Evolutionary conservation across 2,329 filamentous ascomycete genomes (phyloP).

Genomic region (Plenodomus lindquistii): DNA sequence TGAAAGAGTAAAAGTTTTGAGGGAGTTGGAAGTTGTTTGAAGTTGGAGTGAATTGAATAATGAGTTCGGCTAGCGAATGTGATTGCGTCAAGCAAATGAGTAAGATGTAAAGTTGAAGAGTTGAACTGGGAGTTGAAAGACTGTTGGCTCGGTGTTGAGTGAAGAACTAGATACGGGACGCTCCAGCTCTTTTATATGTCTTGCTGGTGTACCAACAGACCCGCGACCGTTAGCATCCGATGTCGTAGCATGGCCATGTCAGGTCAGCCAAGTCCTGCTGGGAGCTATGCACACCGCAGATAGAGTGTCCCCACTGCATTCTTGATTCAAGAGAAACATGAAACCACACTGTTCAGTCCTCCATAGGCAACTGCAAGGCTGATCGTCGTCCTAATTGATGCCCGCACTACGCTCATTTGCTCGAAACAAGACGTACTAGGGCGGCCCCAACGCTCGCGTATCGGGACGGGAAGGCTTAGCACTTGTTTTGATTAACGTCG

Average conservation of each 20-base stretch:
- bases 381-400: slow-evolving; percentile 11
- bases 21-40: slow-evolving; percentile 7
- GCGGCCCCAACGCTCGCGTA: slow-evolving; percentile 12
- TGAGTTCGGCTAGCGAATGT: slow-evolving; percentile 20
- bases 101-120: slow-evolving; percentile 9
- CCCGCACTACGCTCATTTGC: slow-evolving; percentile 15
- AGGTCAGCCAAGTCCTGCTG: slow-evolving; percentile 2
- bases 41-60: slow-evolving; percentile 15
- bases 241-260: slow-evolving; percentile 8
- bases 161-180: slow-evolving; percentile 8
- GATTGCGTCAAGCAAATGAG: slow-evolving; percentile 26
- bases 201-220: neutral
- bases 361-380: slow-evolving; percentile 7
- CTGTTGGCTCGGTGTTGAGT: slow-evolving; percentile 24
- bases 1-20: slow-evolving; percentile 8
- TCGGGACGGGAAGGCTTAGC: slow-evolving; percentile 4
- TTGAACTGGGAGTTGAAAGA: slow-evolving; percentile 13
- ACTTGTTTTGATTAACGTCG: slow-evolving; percentile 4
- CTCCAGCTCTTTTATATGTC: slow-evolving; percentile 13
- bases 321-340: slow-evolving; percentile 8
- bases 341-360: slow-evolving; percentile 4
- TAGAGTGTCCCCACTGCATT: neutral
- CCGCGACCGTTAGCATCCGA: neutral
- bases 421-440: slow-evolving; percentile 19
- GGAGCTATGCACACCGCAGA: neutral